Evolutionary conservation across 768 basidiomycete species (phyloP).

Genomic region (Kwoniella dendrophila): DNA sequence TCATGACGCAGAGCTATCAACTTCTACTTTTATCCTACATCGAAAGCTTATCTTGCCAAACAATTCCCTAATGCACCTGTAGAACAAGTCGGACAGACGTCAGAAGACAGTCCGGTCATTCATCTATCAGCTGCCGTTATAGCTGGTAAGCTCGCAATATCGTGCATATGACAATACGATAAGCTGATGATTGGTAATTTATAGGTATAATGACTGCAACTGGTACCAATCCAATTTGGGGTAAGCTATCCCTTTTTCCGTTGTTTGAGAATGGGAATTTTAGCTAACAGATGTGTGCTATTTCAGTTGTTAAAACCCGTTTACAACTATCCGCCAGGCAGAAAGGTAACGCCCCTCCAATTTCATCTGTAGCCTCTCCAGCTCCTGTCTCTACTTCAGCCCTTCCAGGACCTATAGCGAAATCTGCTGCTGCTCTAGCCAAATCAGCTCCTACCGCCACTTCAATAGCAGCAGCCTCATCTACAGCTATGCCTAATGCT

Average conservation of each 20-base stretch:
- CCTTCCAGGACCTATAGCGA: constrained; percentile 40
- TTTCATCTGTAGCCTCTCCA: constrained; percentile 48
- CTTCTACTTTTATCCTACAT: constrained; percentile 97
- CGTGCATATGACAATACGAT: background rate
- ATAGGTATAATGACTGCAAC: constrained; percentile 79
- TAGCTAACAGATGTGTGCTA: background rate
- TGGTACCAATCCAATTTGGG: constrained; percentile 96
- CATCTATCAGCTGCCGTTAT: constrained; percentile 82
- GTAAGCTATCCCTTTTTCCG: constrained; percentile 20
- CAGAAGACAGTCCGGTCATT: constrained; percentile 75
- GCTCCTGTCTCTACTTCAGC: constrained; percentile 26
- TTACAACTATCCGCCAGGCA: constrained; percentile 67
- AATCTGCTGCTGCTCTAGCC: constrained; percentile 36
- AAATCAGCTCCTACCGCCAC: constrained; percentile 15
- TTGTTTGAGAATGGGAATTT: background rate
- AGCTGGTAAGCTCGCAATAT: constrained; percentile 59
- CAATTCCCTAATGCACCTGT: constrained; percentile 60
- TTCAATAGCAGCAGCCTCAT: constrained; percentile 11
- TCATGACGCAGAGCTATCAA: constrained; percentile 69
- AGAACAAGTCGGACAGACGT: constrained; percentile 62
- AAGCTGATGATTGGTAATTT: background rate
- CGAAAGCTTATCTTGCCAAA: constrained; percentile 85
- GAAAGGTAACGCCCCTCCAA: constrained; percentile 23
- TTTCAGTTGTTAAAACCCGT: constrained; percentile 85
- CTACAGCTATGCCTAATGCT: constrained; percentile 31